Evolutionary conservation across 257 asterid genomes (phyloP).

Genomic region (Solanum bulbocastanum): DNA sequence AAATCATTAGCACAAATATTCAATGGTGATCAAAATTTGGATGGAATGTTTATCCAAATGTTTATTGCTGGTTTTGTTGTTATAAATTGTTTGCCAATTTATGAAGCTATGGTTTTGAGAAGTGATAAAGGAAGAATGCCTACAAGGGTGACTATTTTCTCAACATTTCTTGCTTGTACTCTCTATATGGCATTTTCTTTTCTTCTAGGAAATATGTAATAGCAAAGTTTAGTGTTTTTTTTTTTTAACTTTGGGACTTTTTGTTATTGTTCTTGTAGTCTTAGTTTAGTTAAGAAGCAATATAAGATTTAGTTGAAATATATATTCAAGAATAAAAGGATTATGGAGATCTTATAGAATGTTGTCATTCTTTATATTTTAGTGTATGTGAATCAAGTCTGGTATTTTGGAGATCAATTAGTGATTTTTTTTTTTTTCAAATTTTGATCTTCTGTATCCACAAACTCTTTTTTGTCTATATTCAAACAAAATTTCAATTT

Average conservation of each 20-base stretch:
- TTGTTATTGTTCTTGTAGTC: neutral
- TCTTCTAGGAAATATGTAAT: neutral
- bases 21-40: constrained; percentile 6
- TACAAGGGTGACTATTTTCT: constrained; percentile 23
- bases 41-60: constrained; percentile 22
- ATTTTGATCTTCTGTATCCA: neutral
- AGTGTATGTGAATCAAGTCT: neutral
- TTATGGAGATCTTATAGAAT: neutral
- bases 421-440: neutral
- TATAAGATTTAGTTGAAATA: neutral
- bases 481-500: neutral
- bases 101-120: constrained; percentile 58
- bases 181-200: constrained; percentile 12
- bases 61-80: constrained; percentile 42
- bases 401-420: neutral
- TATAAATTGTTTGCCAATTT: constrained; percentile 47
- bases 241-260: neutral
- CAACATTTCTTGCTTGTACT: constrained; percentile 22
- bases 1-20: constrained; percentile 14
- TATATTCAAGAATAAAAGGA: neutral
- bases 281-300: neutral
- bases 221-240: neutral
- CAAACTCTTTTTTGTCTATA: neutral
- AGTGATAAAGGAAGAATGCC: constrained; percentile 59
- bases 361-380: neutral